Evolutionary conservation across 352 stramenopile species (phyloP).

Genomic region (Globisporangium ultimum): DNA sequence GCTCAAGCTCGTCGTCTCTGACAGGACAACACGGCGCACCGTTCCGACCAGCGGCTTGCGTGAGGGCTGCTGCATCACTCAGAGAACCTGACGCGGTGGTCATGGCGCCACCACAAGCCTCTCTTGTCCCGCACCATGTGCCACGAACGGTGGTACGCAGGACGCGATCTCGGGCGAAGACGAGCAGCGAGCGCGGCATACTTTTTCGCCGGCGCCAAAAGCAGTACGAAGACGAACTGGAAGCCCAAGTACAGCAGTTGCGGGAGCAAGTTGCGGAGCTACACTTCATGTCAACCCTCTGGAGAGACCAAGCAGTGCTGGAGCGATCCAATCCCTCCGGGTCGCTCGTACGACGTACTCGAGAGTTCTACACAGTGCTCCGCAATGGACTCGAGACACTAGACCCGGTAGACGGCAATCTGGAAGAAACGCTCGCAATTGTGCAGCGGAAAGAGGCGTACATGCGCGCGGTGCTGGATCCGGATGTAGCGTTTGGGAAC

Average conservation of each 20-base stretch:
- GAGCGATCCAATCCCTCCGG: neutral
- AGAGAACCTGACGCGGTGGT: too few species aligned
- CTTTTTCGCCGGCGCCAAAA: neutral
- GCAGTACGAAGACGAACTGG: neutral
- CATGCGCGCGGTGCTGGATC: slow-evolving; percentile 6
- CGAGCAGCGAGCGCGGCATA: neutral
- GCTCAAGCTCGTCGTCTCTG: too few species aligned
- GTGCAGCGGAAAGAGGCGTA: slow-evolving; percentile 9
- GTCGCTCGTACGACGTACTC: neutral
- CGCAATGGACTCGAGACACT: neutral
- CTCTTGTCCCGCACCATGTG: too few species aligned
- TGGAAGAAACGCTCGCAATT: neutral
- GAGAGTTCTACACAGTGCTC: neutral
- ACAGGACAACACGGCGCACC: too few species aligned
- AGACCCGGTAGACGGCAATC: neutral
- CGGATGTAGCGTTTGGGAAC: neutral
- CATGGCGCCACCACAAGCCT: too few species aligned
- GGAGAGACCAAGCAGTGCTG: neutral
- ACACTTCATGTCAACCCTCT: neutral
- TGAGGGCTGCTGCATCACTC: too few species aligned
- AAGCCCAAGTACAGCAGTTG: neutral
- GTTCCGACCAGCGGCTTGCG: too few species aligned
- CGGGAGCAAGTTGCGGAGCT: neutral
- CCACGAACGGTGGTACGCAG: too few species aligned
- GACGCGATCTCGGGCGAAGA: too few species aligned